phyloP scores from a whole-genome alignment of 805 yeast genomes.

The Candida caryicola region DNA sequence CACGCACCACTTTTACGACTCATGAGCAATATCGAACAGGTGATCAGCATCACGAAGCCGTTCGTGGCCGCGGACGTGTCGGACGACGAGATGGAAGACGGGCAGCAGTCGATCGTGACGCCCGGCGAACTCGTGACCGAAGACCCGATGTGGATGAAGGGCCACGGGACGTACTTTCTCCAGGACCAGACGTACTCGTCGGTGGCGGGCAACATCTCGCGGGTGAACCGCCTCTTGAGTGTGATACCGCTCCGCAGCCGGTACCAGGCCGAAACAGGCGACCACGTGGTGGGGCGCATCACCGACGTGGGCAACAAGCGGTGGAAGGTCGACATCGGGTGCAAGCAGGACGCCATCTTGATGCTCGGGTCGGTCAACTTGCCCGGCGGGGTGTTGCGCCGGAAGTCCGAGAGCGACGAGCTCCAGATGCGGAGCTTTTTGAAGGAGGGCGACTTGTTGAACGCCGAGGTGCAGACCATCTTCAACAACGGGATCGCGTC shows the following conservation, averaged over 20 bases:
- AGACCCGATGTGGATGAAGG: slow-evolving; percentile 97
- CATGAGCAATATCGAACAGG: too few species aligned
- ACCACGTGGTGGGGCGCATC: slow-evolving; percentile 90
- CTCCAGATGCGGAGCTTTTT: slow-evolving; percentile 90
- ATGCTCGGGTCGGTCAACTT: slow-evolving; percentile 94
- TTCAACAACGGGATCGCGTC: slow-evolving; percentile 91
- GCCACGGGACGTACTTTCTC: slow-evolving; percentile 90
- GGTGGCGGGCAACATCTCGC: slow-evolving; percentile 85
- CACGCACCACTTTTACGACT: too few species aligned
- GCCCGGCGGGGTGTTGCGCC: slow-evolving; percentile 94
- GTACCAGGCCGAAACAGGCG: slow-evolving; percentile 93
- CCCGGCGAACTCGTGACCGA: slow-evolving; percentile 97
- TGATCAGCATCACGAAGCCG: slow-evolving; percentile 39
- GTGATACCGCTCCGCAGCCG: slow-evolving; percentile 85
- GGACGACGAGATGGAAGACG: slow-evolving; percentile 23
- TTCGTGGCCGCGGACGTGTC: slow-evolving; percentile 38
- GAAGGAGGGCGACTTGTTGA: slow-evolving; percentile 93
- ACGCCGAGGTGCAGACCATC: slow-evolving; percentile 92
- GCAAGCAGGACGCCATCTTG: slow-evolving; percentile 86
- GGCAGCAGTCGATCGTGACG: slow-evolving; percentile 56
- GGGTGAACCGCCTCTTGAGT: slow-evolving; percentile 82
- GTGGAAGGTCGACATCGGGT: slow-evolving; percentile 97
- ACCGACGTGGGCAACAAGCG: slow-evolving; percentile 91
- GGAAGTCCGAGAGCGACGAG: slow-evolving; percentile 94
- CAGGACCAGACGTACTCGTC: slow-evolving; percentile 79